These are phyloP conservation scores for Physcomitrium patens DNA, from an alignment of 225 moss, liverwort and hornwort species.

Conservation along the genomic window DNA sequence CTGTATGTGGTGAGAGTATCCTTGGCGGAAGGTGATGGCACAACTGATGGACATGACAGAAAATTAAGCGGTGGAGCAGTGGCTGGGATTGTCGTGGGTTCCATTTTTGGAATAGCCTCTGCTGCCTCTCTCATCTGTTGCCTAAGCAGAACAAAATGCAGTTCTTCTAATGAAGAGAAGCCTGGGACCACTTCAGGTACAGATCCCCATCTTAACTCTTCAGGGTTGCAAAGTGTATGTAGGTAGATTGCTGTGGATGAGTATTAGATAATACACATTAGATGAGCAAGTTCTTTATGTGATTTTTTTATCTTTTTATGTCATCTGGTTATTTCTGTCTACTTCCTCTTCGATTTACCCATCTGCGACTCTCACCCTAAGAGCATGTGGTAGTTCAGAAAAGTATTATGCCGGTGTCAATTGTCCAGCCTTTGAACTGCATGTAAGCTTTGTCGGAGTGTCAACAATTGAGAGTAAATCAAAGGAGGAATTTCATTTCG, in stretches of 20 bases:
- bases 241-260: not conserved
- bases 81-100: constrained; percentile 37
- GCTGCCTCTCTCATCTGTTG: constrained; percentile 38
- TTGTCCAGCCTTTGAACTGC: not conserved
- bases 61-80: not conserved
- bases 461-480: not conserved
- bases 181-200: constrained; percentile 37
- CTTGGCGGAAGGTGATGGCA: constrained; percentile 1
- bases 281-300: not conserved
- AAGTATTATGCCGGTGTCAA: not conserved
- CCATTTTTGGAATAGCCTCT: constrained; percentile 19
- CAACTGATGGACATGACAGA: not conserved
- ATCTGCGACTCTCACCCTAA: not conserved
- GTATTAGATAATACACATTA: not conserved
- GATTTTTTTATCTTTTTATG: not conserved
- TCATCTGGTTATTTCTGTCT: not conserved
- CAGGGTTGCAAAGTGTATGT: not conserved
- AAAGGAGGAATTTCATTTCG: not conserved
- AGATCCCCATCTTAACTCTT: not conserved
- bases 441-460: not conserved
- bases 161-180: constrained; percentile 27
- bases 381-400: not conserved
- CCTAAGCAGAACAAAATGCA: constrained; percentile 28
- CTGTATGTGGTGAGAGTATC: constrained; percentile 27
- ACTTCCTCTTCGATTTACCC: not conserved